Conservation (phyloP, 148 eudicot species). For the Hydrangea macrophylla region DNA sequence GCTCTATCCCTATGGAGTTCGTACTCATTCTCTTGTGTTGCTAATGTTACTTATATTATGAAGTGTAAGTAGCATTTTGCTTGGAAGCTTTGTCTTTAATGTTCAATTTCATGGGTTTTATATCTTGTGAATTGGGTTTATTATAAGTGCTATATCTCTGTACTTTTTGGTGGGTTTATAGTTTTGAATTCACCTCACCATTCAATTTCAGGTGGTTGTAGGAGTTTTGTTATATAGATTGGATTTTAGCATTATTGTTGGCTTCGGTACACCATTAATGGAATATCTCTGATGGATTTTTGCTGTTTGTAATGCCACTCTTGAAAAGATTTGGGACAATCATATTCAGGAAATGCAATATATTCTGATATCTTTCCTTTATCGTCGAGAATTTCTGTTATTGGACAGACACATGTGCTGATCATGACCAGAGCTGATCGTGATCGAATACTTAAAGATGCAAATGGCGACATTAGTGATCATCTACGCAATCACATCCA, state of each 20-base stretch:
- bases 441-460: conserved; percentile 74
- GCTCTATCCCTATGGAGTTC: background rate
- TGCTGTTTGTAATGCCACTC: conserved; percentile 15
- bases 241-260: conserved; percentile 13
- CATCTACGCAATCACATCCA: conserved; percentile 88
- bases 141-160: background rate
- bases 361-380: conserved; percentile 28
- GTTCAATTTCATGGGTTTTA: background rate
- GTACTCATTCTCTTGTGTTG: background rate
- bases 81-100: background rate
- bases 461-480: conserved; percentile 68
- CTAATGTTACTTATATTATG: background rate
- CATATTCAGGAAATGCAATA: conserved; percentile 39
- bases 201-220: conserved; percentile 10
- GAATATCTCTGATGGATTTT: conserved; percentile 19
- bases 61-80: conserved; percentile 1
- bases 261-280: background rate
- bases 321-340: conserved; percentile 25
- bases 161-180: conserved; percentile 1
- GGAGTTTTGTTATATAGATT: conserved; percentile 9
- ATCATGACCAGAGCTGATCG: conserved; percentile 79
- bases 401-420: conserved; percentile 26
- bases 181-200: conserved; percentile 8
- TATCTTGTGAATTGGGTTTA: too few relatives aligned
- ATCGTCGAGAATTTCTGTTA: conserved; percentile 21